Evolutionary conservation across 106 monocot species (phyloP).

Genomic region (Triglochin maritima): DNA sequence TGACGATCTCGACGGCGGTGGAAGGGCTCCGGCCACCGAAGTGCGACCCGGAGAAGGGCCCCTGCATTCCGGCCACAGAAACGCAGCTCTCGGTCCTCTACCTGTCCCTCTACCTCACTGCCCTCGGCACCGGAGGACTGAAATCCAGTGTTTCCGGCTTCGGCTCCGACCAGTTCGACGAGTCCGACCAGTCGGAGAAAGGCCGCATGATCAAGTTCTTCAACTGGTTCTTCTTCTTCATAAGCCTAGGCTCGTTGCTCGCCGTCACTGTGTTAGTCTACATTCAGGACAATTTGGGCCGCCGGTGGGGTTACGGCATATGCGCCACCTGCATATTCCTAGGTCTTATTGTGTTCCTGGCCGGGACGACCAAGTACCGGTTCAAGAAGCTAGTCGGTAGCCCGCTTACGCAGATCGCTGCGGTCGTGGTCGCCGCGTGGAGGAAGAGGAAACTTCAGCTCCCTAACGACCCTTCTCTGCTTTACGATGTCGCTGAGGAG

Average conservation of each 20-base stretch:
- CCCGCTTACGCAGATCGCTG: conserved; percentile 54
- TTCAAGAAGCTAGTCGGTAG: conserved; percentile 66
- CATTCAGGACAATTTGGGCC: conserved; percentile 46
- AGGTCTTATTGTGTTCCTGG: conserved; percentile 36
- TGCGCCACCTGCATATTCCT: conserved; percentile 35
- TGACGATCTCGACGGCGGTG: conserved; percentile 55
- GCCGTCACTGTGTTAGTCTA: conserved; percentile 68
- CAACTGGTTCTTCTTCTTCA: conserved; percentile 82
- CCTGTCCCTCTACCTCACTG: conserved; percentile 39
- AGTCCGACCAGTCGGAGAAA: conserved; percentile 35
- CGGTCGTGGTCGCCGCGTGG: conserved; percentile 48
- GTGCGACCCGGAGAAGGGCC: conserved; percentile 4
- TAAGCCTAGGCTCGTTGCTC: conserved; percentile 53
- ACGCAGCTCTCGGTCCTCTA: conserved; percentile 38
- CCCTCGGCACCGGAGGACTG: conserved; percentile 35
- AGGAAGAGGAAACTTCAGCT: conserved; percentile 29
- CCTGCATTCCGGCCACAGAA: conserved; percentile 7
- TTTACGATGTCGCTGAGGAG: conserved; percentile 23
- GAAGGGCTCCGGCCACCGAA: conserved; percentile 40
- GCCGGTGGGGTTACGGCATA: conserved; percentile 57
- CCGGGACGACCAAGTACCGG: conserved; percentile 42
- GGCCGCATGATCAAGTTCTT: conserved; percentile 48
- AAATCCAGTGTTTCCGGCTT: conserved; percentile 77
- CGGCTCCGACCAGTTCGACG: conserved; percentile 75
- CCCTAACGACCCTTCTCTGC: conserved; percentile 29